Evolutionary conservation across 257 asterid genomes (phyloP).

Genomic region (Solanum gandarillasii): DNA sequence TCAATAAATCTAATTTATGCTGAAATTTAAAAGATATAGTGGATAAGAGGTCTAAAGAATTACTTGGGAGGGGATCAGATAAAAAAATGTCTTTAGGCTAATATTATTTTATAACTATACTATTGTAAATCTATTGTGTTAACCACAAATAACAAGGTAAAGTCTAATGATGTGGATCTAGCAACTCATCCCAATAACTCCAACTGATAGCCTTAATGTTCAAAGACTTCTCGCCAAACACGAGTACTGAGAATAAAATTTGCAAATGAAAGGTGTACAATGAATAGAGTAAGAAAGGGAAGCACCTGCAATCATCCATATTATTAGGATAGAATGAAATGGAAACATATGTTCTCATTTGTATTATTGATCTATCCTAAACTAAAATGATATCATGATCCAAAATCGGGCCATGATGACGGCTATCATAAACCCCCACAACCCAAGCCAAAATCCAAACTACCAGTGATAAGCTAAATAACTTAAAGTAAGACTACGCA

Average conservation of each 20-base stretch:
- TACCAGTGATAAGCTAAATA: neutral
- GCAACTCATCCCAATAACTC: neutral
- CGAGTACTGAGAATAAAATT: neutral
- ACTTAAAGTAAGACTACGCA: neutral
- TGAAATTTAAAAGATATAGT: neutral
- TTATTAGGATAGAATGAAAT: no score
- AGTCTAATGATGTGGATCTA: neutral
- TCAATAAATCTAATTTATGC: neutral
- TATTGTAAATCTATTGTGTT: neutral
- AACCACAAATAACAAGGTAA: neutral
- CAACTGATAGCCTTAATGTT: neutral
- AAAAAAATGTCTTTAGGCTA: neutral
- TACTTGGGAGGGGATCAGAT: neutral
- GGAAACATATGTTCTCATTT: no score
- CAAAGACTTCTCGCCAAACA: neutral
- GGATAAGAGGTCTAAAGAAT: neutral
- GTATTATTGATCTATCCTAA: no score
- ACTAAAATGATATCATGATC: no score
- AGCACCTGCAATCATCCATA: no score
- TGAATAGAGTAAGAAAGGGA: neutral
- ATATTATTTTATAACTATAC: neutral
- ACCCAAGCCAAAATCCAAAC: neutral
- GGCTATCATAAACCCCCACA: neutral
- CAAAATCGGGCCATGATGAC: no score
- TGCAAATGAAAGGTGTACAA: neutral